Evolutionary conservation across 169 alveolate species (phyloP).

Genomic region (Cystoisospora suis): DNA sequence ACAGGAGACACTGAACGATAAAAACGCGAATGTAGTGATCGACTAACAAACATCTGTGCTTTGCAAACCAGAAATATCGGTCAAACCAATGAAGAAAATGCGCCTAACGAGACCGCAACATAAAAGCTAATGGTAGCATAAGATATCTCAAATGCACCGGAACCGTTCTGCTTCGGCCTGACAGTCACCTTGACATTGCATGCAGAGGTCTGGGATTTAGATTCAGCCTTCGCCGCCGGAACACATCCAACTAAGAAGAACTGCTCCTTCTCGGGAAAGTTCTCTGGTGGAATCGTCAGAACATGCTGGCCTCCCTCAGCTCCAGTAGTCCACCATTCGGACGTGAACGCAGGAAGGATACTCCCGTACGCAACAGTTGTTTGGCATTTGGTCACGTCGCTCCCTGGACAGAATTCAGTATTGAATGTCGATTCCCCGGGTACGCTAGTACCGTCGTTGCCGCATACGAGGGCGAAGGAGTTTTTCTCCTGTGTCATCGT

Average conservation of each 20-base stretch:
- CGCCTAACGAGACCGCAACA: too few species aligned
- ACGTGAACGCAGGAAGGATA: not conserved
- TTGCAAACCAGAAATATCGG: too few species aligned
- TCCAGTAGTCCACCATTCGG: not conserved
- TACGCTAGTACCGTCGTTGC: not conserved
- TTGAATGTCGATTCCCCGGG: not conserved
- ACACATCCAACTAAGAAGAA: not conserved
- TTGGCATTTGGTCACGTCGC: not conserved
- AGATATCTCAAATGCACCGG: too few species aligned
- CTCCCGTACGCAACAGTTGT: not conserved
- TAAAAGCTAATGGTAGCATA: too few species aligned
- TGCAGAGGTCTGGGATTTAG: too few species aligned
- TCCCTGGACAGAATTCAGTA: not conserved
- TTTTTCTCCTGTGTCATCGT: not conserved
- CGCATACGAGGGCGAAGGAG: not conserved
- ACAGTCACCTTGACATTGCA: not conserved
- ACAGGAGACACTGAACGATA: too few species aligned
- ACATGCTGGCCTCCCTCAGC: too few species aligned
- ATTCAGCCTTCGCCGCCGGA: too few species aligned
- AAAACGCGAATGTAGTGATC: too few species aligned
- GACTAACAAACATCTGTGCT: too few species aligned
- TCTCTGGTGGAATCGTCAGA: not conserved
- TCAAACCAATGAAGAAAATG: too few species aligned
- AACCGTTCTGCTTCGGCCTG: too few species aligned
- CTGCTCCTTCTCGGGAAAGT: not conserved